Conservation (phyloP, 192 early-diverging fungal species). For the Spizellomyces sp. region DNA sequence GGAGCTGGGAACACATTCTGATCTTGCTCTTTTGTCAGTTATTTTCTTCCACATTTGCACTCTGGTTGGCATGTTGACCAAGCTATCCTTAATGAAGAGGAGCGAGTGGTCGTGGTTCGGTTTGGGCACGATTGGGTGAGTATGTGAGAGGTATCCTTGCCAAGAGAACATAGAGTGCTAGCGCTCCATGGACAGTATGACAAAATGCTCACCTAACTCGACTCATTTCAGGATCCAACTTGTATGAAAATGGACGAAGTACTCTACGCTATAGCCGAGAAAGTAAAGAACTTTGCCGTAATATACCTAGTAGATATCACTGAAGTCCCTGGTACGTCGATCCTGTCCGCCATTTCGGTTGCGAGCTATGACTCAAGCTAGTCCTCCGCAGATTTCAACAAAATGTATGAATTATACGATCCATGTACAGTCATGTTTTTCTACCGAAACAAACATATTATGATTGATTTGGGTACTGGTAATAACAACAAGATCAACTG, state of each 20-base stretch:
- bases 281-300: conserved; percentile 98
- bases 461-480: conserved; percentile 98
- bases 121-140: conserved; percentile 94
- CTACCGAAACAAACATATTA: conserved; percentile 75
- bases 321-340: conserved; percentile 76
- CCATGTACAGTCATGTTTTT: conserved; percentile 98
- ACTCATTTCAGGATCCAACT: conserved; percentile 64
- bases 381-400: conserved; percentile 49
- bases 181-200: background rate
- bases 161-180: too few relatives aligned
- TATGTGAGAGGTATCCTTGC: background rate
- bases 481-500: conserved; percentile 99
- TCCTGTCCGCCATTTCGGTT: background rate
- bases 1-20: too few relatives aligned
- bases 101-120: conserved; percentile 93
- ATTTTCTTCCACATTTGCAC: conserved; percentile 58
- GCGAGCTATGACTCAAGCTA: too few relatives aligned
- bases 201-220: background rate
- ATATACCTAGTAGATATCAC: conserved; percentile 95
- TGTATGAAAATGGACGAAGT: conserved; percentile 99
- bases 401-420: conserved; percentile 99
- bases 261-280: conserved; percentile 88
- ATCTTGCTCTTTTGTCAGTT: conserved; percentile 5
- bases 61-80: conserved; percentile 96
- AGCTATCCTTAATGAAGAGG: conserved; percentile 96